Evolutionary conservation across 805 yeast species (phyloP), one percentile per base, ranked within the genome.

Genomic region (Candida ulmi): DNA sequence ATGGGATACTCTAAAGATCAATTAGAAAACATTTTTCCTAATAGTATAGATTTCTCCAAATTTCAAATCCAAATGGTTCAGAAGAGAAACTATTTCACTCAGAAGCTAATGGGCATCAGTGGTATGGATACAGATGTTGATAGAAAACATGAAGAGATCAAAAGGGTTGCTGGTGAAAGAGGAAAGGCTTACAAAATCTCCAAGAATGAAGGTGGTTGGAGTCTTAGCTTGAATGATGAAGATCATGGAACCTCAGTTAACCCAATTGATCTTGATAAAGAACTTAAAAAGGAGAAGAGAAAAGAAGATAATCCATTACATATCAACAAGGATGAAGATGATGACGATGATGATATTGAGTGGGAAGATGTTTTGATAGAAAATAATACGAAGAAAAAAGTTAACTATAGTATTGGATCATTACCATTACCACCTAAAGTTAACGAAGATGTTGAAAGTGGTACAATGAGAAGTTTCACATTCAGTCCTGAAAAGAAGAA

Each of bases 1-100:
- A 82, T 93, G 95, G 99, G 99, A 1, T 90, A 85, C 55, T 71
- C 91, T 0, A 86, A 88, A 41, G 88, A 85, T n/a, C 97, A 93
- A 54, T 66, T 93, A 27, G 85, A 86, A 47, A 65, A 74, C 5
- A 64, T 88, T 39, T 93, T 91, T 51, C 95, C 96, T 0, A 71
- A 85, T 52, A 78, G 90, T 38, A 72, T 86, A 76, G 96, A 88
- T 44, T 93, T 93, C 53, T 88, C 97, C 15, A 81, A 75, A 51
- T 93, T 93, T 59, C 99, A 93, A 59, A 86, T 93, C 44, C 80
- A 85, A 50, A 85, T 91, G 76, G 98, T 93, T 1, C 84, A 87
- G 49, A 88, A 88, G 57, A 71, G 99, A 45, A 93, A 93, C 58
- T 88, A 76, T 55, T 80, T 83, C 48, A 91, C 99, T 0, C 98